Conservation (phyloP, 1,284 basidiomycete species). For the Cutaneotrichosporon cyanovorans region DNA sequence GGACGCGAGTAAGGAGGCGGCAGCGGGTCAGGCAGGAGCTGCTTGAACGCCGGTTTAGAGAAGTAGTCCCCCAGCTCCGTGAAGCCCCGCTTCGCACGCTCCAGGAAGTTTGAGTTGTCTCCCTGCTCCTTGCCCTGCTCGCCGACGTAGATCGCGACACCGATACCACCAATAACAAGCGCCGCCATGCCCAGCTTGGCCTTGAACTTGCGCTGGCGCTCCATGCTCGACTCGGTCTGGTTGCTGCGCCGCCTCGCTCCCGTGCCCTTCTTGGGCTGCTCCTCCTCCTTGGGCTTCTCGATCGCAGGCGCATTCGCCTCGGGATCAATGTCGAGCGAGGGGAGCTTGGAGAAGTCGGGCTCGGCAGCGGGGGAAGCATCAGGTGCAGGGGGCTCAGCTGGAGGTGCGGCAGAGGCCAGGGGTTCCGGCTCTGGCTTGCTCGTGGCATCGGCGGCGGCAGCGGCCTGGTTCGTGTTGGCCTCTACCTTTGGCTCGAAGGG, state of each 20-base stretch:
- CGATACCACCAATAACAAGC: slow-evolving; percentile 52
- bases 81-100: slow-evolving; percentile 28
- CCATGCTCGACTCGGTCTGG: slow-evolving; percentile 56
- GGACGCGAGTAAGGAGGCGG: slow-evolving; percentile 80
- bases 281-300: slow-evolving; percentile 25
- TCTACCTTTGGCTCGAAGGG: slow-evolving; percentile 27
- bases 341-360: slow-evolving; percentile 38
- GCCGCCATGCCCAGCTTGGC: slow-evolving; percentile 50
- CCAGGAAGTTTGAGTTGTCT: slow-evolving; percentile 7
- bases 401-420: slow-evolving; percentile 3
- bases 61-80: slow-evolving; percentile 51
- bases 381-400: slow-evolving; percentile 17
- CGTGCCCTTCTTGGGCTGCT: slow-evolving; percentile 13
- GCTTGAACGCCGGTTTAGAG: slow-evolving; percentile 84
- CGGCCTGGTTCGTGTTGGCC: slow-evolving; percentile 15
- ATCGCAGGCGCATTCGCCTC: slow-evolving; percentile 21
- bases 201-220: slow-evolving; percentile 56
- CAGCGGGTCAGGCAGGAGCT: slow-evolving; percentile 80
- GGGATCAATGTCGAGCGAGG: slow-evolving; percentile 46
- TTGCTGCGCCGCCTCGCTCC: slow-evolving; percentile 21
- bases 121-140: slow-evolving; percentile 43
- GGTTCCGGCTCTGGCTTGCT: slow-evolving; percentile 1
- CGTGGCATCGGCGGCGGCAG: not conserved
- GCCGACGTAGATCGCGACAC: slow-evolving; percentile 55
- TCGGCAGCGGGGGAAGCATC: slow-evolving; percentile 12